Evolutionary conservation across 352 stramenopile species (phyloP).

Genomic region (Blastocystis sp.): DNA sequence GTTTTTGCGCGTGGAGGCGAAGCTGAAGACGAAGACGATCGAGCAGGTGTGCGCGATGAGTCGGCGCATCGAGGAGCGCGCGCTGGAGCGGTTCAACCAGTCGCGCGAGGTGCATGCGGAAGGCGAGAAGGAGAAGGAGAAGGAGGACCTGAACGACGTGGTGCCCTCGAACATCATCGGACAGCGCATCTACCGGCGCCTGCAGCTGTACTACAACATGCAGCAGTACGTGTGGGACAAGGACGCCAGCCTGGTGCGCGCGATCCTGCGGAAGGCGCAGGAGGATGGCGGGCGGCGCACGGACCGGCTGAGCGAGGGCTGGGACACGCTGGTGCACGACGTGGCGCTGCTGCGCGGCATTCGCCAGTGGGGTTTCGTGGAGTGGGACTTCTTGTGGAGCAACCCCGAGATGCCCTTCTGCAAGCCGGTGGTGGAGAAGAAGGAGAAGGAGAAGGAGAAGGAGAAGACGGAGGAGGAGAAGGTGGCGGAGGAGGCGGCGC

Average conservation of each 20-base stretch:
- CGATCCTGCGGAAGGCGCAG: slow-evolving; percentile 8
- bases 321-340: slow-evolving; percentile 33
- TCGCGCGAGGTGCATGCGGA: slow-evolving; percentile 37
- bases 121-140: slow-evolving; percentile 65
- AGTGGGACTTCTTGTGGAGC: slow-evolving; percentile 66
- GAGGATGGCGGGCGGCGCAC: slow-evolving; percentile 4
- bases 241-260: slow-evolving; percentile 7
- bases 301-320: slow-evolving; percentile 42
- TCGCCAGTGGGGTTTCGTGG: slow-evolving; percentile 48
- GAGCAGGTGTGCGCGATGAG: slow-evolving; percentile 46
- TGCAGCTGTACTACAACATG: slow-evolving; percentile 61
- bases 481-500: background rate
- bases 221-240: slow-evolving; percentile 68
- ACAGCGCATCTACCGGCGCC: slow-evolving; percentile 43
- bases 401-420: slow-evolving; percentile 57
- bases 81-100: slow-evolving; percentile 34
- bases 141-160: slow-evolving; percentile 58
- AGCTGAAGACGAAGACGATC: slow-evolving; percentile 59
- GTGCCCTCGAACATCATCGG: slow-evolving; percentile 20
- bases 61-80: slow-evolving; percentile 47
- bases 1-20: slow-evolving; percentile 59
- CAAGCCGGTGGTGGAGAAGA: slow-evolving; percentile 48
- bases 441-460: slow-evolving; percentile 11
- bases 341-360: slow-evolving; percentile 36
- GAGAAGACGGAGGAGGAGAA: background rate